These are phyloP conservation scores for Plasmodium knowlesi DNA, from an alignment of 169 alveolate genomes.

Conservation along the genomic window DNA sequence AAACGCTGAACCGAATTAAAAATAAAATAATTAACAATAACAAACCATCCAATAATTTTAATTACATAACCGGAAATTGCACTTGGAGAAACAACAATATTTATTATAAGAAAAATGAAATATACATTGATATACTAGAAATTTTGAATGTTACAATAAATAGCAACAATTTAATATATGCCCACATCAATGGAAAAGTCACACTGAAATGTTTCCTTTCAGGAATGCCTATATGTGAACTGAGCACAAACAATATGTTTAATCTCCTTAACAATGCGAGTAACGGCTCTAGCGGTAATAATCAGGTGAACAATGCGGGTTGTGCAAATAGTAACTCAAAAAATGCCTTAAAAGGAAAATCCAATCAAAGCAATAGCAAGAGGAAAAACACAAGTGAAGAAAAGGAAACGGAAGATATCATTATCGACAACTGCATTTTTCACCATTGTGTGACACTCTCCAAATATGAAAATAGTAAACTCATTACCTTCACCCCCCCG, in stretches of 20 bases:
- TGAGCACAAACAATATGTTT: constrained; percentile 33
- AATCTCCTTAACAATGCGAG: constrained; percentile 25
- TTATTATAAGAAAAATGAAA: constrained; percentile 49
- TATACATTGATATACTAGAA: constrained; percentile 45
- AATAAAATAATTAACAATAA: constrained; percentile 48
- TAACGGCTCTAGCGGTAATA: background rate
- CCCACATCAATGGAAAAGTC: constrained; percentile 62
- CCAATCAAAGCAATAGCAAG: background rate
- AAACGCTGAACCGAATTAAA: constrained; percentile 63
- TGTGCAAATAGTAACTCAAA: background rate
- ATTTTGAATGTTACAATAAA: constrained; percentile 61
- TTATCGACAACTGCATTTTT: constrained; percentile 52
- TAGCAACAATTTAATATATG: constrained; percentile 60
- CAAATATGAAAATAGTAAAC: constrained; percentile 49
- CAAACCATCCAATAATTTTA: constrained; percentile 32
- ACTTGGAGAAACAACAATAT: constrained; percentile 69
- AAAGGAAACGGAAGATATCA: constrained; percentile 23
- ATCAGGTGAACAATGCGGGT: background rate
- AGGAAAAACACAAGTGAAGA: constrained; percentile 18
- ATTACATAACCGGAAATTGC: constrained; percentile 57
- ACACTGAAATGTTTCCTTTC: constrained; percentile 39
- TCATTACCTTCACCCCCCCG: constrained; percentile 68
- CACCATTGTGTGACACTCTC: constrained; percentile 67
- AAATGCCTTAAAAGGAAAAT: background rate
- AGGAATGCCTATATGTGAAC: constrained; percentile 63